Evolutionary conservation across 177 flowering plant species (phyloP), one percentile per base, ranked within the genome.

Genomic region (Vitis hybrid): DNA sequence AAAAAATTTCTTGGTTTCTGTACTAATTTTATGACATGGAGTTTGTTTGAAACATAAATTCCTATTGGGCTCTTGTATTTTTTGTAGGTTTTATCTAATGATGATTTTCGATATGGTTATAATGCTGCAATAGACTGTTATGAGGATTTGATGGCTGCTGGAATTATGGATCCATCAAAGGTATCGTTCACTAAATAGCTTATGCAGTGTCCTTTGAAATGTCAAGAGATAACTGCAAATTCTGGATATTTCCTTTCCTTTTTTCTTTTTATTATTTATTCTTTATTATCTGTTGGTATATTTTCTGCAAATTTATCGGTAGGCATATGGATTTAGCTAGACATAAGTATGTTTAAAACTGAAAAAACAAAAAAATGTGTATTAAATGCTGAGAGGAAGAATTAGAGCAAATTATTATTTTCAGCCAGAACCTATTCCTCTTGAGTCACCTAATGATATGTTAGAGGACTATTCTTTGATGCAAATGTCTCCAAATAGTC

Each of bases 141-240:
- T 60, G 94, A 93, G 75, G 90, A 93, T 78, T 76, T 93, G 68
- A 86, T 93, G 79, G 75, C 83, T 73, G 89, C 92, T 62, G 89
- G 93, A 68, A 89, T 93, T 60, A 76, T 91, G 11, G 98, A 93
- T 81, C 98, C 97, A 48, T 20, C 98, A 59, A 93, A 91, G 97
- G 98, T 90, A 83, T 53, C 2, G n/a, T 52, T 5, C 58, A 19
- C 13, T 56, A 16, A 26, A 12, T 56, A 8, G 2, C 20, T 51
- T 62, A 22, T 31, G 61, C 18, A 52, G 52, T 29, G 31, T 29
- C 31, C 31, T 29, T 29, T 29, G 31, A 29, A 29, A 29, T 29
- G 31, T 29, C 31, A 3, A 50, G 16, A 29, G 19, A 39, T 18
- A 51, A 65, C 48, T 3, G 48, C 48, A 39, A 39, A 39, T 39